Conservation (phyloP, 2,329 filamentous ascomycete genomes). For the Madurella fahalii region DNA sequence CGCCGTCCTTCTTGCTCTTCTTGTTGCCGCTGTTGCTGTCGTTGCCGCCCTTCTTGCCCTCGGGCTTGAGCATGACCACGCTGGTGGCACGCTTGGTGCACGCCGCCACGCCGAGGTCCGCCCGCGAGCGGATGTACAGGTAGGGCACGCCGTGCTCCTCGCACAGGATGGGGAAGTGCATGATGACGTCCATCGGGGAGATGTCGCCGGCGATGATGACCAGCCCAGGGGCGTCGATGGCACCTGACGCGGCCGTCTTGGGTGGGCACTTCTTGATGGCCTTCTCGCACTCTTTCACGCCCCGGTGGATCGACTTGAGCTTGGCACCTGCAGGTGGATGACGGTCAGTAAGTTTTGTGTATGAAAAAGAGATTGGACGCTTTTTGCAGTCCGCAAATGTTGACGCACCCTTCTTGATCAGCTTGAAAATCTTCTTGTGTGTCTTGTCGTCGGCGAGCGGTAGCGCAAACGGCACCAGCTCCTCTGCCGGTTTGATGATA, state of each 20-base stretch:
- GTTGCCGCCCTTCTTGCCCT: constrained; percentile 47
- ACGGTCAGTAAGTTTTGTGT: constrained; percentile 10
- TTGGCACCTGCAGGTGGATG: constrained; percentile 68
- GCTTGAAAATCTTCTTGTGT: constrained; percentile 63
- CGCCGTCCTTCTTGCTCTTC: constrained; percentile 36
- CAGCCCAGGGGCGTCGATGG: constrained; percentile 55
- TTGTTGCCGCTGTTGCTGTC: constrained; percentile 41
- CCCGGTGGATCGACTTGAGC: constrained; percentile 91
- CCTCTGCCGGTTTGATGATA: constrained; percentile 42
- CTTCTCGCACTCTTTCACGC: constrained; percentile 99
- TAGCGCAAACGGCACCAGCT: constrained; percentile 78
- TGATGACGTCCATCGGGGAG: constrained; percentile 97
- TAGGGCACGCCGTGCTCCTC: constrained; percentile 98
- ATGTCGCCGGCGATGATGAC: constrained; percentile 96
- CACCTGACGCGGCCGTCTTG: constrained; percentile 57
- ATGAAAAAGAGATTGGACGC: not conserved
- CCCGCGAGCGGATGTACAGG: constrained; percentile 87
- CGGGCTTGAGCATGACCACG: constrained; percentile 73
- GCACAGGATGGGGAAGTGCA: constrained; percentile 94
- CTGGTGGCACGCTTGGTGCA: constrained; percentile 95
- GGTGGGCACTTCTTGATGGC: constrained; percentile 86
- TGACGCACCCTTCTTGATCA: constrained; percentile 56
- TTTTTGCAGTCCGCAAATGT: not conserved
- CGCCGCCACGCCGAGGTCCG: constrained; percentile 88
- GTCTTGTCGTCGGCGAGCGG: constrained; percentile 77